Percentiles rank a stretch among this genome's conserved stretches.
Evolutionary conservation across 1,139 yeast species (phyloP).

Genomic region (Taphrina populina): DNA sequence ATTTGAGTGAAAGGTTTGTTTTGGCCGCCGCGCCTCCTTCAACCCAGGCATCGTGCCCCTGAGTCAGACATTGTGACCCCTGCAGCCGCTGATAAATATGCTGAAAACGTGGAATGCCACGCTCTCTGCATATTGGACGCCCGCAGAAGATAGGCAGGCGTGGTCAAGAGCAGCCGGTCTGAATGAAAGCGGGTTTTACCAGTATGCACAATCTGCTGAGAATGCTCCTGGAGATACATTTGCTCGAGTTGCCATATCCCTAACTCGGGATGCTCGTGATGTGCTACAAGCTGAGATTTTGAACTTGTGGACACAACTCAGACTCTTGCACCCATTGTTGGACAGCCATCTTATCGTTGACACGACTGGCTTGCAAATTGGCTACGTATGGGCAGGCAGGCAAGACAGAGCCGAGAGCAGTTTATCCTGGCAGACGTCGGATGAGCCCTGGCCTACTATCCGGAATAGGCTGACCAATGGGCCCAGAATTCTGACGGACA

Average conservation of each 20-base stretch:
- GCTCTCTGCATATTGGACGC: conserved; percentile 5
- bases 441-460: conserved; percentile 1
- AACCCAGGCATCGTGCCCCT: too few relatives aligned
- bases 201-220: conserved; percentile 10
- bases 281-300: neutral
- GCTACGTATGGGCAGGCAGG: neutral
- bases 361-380: neutral
- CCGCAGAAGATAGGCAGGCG: neutral
- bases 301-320: neutral
- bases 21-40: too few relatives aligned
- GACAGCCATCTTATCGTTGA: neutral
- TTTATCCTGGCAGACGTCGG: neutral
- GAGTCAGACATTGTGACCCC: too few relatives aligned
- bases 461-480: conserved; percentile 24
- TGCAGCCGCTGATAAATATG: too few relatives aligned
- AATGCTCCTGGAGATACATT: conserved; percentile 25
- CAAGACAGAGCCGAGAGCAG: conserved; percentile 1
- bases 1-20: too few relatives aligned
- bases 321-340: conserved; percentile 13
- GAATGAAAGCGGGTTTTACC: conserved; percentile 23
- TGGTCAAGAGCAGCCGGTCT: conserved; percentile 19
- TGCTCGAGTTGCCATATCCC: neutral
- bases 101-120: conserved; percentile 14
- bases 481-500: conserved; percentile 12
- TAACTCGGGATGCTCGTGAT: neutral